Evolutionary conservation across 495 filamentous ascomycete species (phyloP), one percentile per base, ranked within the genome.

Genomic region (Lepidopterella palustris): DNA sequence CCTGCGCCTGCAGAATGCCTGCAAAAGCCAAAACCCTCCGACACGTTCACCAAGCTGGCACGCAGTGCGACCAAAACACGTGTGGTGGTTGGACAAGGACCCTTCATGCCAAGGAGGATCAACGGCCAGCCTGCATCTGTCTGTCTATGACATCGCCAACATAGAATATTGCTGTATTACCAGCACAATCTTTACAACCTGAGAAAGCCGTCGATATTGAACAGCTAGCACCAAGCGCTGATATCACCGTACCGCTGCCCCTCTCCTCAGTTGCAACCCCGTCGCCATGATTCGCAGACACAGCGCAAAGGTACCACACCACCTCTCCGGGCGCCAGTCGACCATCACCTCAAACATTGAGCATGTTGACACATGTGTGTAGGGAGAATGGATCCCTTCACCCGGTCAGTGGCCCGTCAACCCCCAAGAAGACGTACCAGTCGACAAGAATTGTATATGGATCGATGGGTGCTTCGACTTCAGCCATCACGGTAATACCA

Each of bases 381-480:
- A 54, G 51, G 64, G 64, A 49, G 64, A 63, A 27, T 67, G 60
- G 64, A 70, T 73, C 53, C 73, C 73, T 29, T 48, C 62, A 42
- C 71, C 76, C 4, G 84, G 84, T 47, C 66, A 84, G 60, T 87
- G 84, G 84, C 84, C 84, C 21, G 82, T 82, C 25, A 82, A 82
- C 62, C 84, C 84, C 18, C 84, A 87, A 66, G 78, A 84, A 31
- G 82, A 84, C 68, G 57, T 80, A 35, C 74, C 77, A 2, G 74
- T 85, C 40, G 77, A 75, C 8, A 83, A 95, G 31, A 82, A 86
- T 58, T 84, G 89, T 31, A 88, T 97, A 62, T 99, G 93, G 93
- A 86, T 97, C 20, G 93, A 99, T 75, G 93, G 93, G 53, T 99
- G 93, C 75, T 99, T 95, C 74, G 93, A 99, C 76, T 99, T 99